A percentile compares a stretch with the other conserved stretches of the same genome.
These are phyloP conservation scores for Trichoderma simmonsii DNA, from an alignment of 2,329 filamentous ascomycete genomes.

Conservation along the genomic window DNA sequence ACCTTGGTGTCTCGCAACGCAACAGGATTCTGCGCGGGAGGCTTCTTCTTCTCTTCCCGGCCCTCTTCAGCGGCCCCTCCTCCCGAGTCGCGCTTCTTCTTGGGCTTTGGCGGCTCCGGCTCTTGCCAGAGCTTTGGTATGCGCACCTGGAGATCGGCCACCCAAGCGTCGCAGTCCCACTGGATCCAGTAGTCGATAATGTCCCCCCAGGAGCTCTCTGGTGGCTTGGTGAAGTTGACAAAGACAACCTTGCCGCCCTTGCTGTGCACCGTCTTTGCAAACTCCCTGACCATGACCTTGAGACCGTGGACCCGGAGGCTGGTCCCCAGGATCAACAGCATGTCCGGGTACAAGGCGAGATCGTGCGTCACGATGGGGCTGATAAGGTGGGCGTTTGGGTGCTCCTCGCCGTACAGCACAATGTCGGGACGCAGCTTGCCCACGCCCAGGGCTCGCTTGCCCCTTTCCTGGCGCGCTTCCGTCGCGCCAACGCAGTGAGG, in stretches of 20 bases:
- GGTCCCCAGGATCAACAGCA: conserved; percentile 68
- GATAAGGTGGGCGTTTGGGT: conserved; percentile 65
- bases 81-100: conserved; percentile 35
- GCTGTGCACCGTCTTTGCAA: conserved; percentile 67
- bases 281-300: conserved; percentile 68
- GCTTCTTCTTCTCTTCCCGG: conserved; percentile 32
- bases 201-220: conserved; percentile 70
- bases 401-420: conserved; percentile 71
- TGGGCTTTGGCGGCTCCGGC: conserved; percentile 43
- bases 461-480: conserved; percentile 59
- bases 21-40: conserved; percentile 38
- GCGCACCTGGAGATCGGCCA: conserved; percentile 57
- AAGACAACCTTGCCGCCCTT: conserved; percentile 68
- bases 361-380: conserved; percentile 67
- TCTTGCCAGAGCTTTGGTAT: conserved; percentile 60
- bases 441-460: conserved; percentile 64
- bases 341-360: conserved; percentile 60
- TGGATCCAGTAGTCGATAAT: conserved; percentile 72
- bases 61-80: conserved; percentile 26
- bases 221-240: conserved; percentile 69
- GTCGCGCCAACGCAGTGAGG: conserved; percentile 63
- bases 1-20: conserved; percentile 45
- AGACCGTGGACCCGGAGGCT: conserved; percentile 69
- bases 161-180: conserved; percentile 74
- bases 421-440: conserved; percentile 69